These are phyloP conservation scores for Sutorius australiensis DNA, from an alignment of 768 basidiomycete species.

Conservation along the genomic window DNA sequence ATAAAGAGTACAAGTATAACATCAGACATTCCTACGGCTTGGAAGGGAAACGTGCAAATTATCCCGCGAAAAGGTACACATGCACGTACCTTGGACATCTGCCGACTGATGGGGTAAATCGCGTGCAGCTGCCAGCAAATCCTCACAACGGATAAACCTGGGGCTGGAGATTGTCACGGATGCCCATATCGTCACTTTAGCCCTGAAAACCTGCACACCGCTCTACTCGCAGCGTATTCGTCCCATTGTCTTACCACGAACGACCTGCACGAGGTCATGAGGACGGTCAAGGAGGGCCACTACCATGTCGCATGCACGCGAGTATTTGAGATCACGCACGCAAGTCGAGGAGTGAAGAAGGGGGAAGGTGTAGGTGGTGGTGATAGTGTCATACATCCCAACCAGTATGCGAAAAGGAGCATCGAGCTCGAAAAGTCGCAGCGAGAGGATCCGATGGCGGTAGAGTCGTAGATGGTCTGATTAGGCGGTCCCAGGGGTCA, in stretches of 20 bases:
- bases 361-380: constrained; percentile 85
- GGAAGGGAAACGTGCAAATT: constrained; percentile 93
- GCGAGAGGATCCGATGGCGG: constrained; percentile 44
- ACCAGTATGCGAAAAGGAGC: constrained; percentile 78
- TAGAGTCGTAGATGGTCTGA: constrained; percentile 22
- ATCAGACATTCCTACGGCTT: constrained; percentile 93
- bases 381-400: constrained; percentile 92
- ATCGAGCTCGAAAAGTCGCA: constrained; percentile 56
- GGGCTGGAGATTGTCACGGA: constrained; percentile 68
- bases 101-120: neutral
- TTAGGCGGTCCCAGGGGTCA: constrained; percentile 24
- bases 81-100: neutral
- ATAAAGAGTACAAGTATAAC: constrained; percentile 97
- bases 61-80: constrained; percentile 81
- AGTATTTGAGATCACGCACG: constrained; percentile 93
- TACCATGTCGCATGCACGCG: constrained; percentile 97
- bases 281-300: constrained; percentile 71
- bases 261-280: constrained; percentile 82
- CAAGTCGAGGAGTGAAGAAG: constrained; percentile 65
- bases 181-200: constrained; percentile 94
- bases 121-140: constrained; percentile 83
- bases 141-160: constrained; percentile 64
- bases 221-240: constrained; percentile 66
- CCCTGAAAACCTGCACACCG: constrained; percentile 74
- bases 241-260: constrained; percentile 57